phyloP scores from a whole-genome alignment of 1,284 basidiomycete genomes.

The Salmacisia buchloeana region DNA sequence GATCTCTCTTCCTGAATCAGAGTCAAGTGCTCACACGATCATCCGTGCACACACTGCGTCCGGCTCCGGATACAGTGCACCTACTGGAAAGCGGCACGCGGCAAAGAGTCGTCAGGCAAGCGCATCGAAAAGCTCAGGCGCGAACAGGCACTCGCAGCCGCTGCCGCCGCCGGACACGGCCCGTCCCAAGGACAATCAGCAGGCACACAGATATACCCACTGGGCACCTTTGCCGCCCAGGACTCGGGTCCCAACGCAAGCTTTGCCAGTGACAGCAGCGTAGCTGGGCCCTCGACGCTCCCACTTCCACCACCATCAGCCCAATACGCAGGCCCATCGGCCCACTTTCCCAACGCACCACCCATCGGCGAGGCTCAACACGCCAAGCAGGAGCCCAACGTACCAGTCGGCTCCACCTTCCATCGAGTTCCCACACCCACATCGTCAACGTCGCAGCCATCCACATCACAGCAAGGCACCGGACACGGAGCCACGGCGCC shows the following conservation, averaged over 20 bases:
- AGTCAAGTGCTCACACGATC: constrained; percentile 34
- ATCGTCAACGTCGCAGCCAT: background rate
- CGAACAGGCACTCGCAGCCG: constrained; percentile 1
- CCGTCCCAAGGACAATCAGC: background rate
- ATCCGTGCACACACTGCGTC: constrained; percentile 38
- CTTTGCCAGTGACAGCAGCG: background rate
- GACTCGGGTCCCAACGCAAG: background rate
- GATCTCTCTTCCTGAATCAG: constrained; percentile 8
- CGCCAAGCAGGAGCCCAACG: background rate
- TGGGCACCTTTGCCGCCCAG: background rate
- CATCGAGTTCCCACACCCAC: background rate
- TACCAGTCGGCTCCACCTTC: background rate
- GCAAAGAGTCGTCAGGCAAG: constrained; percentile 29
- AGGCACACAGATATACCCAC: background rate
- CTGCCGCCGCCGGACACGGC: background rate
- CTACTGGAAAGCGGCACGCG: constrained; percentile 36
- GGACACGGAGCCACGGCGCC: background rate
- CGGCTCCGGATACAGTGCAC: constrained; percentile 38
- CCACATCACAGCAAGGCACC: background rate
- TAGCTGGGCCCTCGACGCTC: background rate
- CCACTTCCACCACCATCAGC: background rate
- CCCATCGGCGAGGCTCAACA: background rate
- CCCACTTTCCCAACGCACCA: background rate
- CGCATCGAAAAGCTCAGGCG: constrained; percentile 25
- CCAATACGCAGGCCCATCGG: background rate